These are phyloP conservation scores for Globisporangium mamillatum DNA, from an alignment of 352 stramenopile genomes.

Conservation along the genomic window DNA sequence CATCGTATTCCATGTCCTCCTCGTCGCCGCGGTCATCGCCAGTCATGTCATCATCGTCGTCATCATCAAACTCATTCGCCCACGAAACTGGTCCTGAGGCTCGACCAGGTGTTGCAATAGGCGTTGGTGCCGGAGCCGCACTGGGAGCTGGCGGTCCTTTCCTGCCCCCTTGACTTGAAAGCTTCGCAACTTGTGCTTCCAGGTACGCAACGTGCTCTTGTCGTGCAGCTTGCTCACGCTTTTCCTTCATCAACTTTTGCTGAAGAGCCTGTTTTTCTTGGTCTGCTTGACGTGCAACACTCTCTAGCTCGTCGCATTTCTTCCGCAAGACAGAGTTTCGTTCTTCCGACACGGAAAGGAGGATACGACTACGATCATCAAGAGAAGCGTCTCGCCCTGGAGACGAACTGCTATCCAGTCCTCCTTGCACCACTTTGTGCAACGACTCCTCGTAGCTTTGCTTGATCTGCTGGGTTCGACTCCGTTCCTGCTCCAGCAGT, in stretches of 20 bases:
- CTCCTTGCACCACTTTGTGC: constrained; percentile 61
- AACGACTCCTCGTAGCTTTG: constrained; percentile 82
- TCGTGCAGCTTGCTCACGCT: constrained; percentile 20
- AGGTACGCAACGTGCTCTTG: constrained; percentile 64
- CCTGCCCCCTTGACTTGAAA: constrained; percentile 21
- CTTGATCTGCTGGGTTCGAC: constrained; percentile 76
- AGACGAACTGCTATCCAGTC: constrained; percentile 26
- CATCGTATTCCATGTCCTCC: constrained; percentile 34
- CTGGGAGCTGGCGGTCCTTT: background rate
- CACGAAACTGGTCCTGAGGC: constrained; percentile 44
- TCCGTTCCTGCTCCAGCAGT: constrained; percentile 67
- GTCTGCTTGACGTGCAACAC: constrained; percentile 32
- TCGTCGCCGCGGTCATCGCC: constrained; percentile 37
- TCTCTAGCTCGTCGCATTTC: constrained; percentile 78
- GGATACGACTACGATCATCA: constrained; percentile 57
- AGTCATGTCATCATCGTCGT: constrained; percentile 63
- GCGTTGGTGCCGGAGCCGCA: constrained; percentile 3
- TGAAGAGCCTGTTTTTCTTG: constrained; percentile 51
- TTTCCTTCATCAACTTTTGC: constrained; percentile 30
- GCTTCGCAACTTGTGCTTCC: constrained; percentile 51
- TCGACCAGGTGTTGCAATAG: constrained; percentile 11
- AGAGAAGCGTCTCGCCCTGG: constrained; percentile 15
- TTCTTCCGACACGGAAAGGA: constrained; percentile 79
- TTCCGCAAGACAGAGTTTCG: constrained; percentile 62
- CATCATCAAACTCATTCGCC: constrained; percentile 69